These are phyloP conservation scores for Scheffersomyces coipomensis DNA, from an alignment of 805 yeast genomes.

Conservation along the genomic window DNA sequence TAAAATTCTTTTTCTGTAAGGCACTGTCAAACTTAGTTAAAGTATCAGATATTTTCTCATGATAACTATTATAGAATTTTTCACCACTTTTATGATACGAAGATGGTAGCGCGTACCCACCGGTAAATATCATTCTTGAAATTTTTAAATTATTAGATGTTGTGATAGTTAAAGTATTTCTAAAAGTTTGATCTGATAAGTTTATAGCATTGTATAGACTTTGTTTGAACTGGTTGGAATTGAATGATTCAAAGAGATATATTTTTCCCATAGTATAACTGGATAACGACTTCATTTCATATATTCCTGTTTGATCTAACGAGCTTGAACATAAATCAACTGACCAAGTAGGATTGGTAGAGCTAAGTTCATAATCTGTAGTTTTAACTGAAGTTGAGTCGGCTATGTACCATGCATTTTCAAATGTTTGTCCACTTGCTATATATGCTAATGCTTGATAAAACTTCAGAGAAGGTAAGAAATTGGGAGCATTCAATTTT, in stretches of 20 bases:
- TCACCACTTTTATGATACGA: conserved; percentile 20
- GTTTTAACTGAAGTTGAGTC: conserved; percentile 17
- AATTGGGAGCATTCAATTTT: conserved; percentile 26
- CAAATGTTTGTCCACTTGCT: conserved; percentile 25
- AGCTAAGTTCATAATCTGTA: conserved; percentile 17
- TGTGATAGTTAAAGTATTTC: conserved; percentile 18
- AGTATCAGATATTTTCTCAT: conserved; percentile 32
- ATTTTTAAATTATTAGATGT: conserved; percentile 34
- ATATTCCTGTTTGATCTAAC: conserved; percentile 41
- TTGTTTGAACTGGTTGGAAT: conserved; percentile 17
- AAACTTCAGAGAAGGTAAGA: conserved; percentile 23
- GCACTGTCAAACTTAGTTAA: conserved; percentile 30
- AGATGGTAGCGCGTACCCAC: conserved; percentile 33
- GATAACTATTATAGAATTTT: conserved; percentile 17
- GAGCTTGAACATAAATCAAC: conserved; percentile 35
- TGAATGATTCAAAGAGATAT: conserved; percentile 27
- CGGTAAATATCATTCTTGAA: conserved; percentile 25
- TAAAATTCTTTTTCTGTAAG: conserved; percentile 28
- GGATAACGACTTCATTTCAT: conserved; percentile 38
- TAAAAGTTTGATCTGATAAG: conserved; percentile 1
- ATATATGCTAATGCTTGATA: conserved; percentile 25
- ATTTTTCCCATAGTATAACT: conserved; percentile 33
- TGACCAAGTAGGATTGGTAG: conserved; percentile 21
- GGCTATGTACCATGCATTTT: conserved; percentile 13
- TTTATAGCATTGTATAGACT: conserved; percentile 10